phyloP scores from a whole-genome alignment of 2,329 filamentous ascomycete species.

The Xylaria sp. region DNA sequence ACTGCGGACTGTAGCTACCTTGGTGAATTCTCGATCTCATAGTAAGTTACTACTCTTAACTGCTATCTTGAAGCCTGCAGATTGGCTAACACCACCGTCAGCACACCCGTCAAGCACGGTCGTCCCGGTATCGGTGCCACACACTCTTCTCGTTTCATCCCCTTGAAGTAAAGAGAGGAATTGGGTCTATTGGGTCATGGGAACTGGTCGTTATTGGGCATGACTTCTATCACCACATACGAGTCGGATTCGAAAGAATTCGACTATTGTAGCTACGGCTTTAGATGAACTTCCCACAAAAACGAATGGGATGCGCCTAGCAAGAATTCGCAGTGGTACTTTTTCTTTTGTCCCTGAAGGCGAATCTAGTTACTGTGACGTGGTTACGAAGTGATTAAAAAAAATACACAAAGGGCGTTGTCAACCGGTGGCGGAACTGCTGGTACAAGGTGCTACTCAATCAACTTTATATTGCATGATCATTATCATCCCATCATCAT shows the following conservation, averaged over 20 bases:
- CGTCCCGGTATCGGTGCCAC: conserved; percentile 99
- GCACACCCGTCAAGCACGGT: conserved; percentile 99
- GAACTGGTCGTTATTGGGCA: conserved; percentile 21
- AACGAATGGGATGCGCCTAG: conserved; percentile 27
- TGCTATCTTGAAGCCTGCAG: conserved; percentile 7
- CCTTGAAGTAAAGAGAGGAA: conserved; percentile 71
- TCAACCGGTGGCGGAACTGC: conserved; percentile 16
- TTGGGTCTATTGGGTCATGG: conserved; percentile 23
- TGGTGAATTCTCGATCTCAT: conserved; percentile 99
- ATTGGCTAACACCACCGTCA: conserved; percentile 61
- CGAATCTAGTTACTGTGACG: conserved; percentile 23
- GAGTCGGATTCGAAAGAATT: conserved; percentile 9
- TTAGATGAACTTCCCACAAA: conserved; percentile 23
- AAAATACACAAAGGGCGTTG: conserved; percentile 29
- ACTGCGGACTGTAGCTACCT: conserved; percentile 54
- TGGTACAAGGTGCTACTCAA: conserved; percentile 14
- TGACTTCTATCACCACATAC: conserved; percentile 22
- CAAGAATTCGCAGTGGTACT: conserved; percentile 28
- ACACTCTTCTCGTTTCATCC: conserved; percentile 99
- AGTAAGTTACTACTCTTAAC: conserved; percentile 67
- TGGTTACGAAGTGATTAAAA: conserved; percentile 25
- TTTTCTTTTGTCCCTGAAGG: conserved; percentile 27
- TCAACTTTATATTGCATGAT: neutral
- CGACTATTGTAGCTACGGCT: conserved; percentile 29
- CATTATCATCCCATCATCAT: neutral